Evolutionary conservation across 192 early-diverging fungal species (phyloP), one percentile per base, ranked within the genome.

Genomic region (Podila minutissima): DNA sequence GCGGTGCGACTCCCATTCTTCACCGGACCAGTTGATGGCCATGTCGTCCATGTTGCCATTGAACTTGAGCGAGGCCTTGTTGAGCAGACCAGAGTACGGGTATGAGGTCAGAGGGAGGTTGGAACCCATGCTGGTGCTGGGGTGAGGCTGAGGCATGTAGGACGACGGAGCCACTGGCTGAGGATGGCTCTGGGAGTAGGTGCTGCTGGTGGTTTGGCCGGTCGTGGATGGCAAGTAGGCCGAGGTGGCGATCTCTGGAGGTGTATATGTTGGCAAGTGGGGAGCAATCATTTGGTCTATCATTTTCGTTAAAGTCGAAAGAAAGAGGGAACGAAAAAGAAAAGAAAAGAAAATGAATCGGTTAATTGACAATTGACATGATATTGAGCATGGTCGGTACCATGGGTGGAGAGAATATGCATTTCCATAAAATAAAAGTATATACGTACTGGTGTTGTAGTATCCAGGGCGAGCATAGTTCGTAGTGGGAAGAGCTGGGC

Each of bases 61-160:
- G 62, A 93, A 90, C 74, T 91, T 88, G 60, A 93, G 72, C 62
- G 88, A 91, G 35, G 92, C 92, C 82, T 92, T 92, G 85, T 91
- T 92, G n/a, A 93, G 81, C 58, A 92, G 70, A 24, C 88, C 88
- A 4, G 88, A 84, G 62, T 92, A 92, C 13, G 91, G 88, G 70
- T 68, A 84, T 31, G 75, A 78, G 53, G 62, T 81, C 2, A 76
- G 31, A 31, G 64, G 48, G 1, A 85, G 65, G 19, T 64, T 41
- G 24, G 67, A 55, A 59, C 50, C 51, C 4, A 74, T 67, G 22
- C 38, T 78, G 59, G 60, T 58, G 41, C 46, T 76, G 7, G 67
- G 35, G 29, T 63, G 63, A 41, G 69, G 28, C 41, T 73, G 68
- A 28, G 67, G 58, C 32, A 71, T 37, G 51, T 72, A 62, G 7